Evolutionary conservation across 148 eudicot species (phyloP), one percentile per base, ranked within the genome.

Genomic region (Amaranthus cruentus): DNA sequence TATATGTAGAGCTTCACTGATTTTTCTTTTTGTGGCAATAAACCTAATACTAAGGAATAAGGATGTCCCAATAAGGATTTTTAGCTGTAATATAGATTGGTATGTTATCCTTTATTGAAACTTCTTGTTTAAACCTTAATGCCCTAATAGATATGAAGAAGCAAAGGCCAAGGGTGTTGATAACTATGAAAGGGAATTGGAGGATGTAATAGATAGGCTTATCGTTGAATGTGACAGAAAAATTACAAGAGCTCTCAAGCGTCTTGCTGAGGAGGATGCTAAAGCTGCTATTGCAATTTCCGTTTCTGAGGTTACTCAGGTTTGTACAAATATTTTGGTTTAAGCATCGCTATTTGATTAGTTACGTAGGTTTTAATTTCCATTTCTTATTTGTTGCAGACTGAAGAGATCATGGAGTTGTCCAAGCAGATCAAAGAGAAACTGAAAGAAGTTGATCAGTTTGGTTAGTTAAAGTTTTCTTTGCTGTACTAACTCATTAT

Each of bases 271-370:
- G 13, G 98, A 95, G 59, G 98, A 91, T 80, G 98, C 98, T 76
- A 95, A 90, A 84, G 98, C 98, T 38, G 98, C 98, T 69, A 91
- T 90, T 75, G 98, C 97, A 9, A 91, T 95, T 42, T 91, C 96
- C 4, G 98, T 95, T 59, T 82, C 93, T 21, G 97, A 91, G 77
- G 98, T 94, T 71, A 91, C 98, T 11, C 91, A 83, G 91, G 98
- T 94, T 79, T 47, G 57, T 47, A 59, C 12, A 4, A 10, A 28
- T 67, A 49, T 38, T 38, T 47, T 75, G 7, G 12, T 50, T 66
- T 56, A 47, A 63, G 43, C 70, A 10, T 18, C 2, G 15, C n/a
- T n/a, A 10, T 60, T 47, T 12, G 42, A 14, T 47, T 11, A 49
- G 66, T 51, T 51, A 3, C 43, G 4, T 66, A 15, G 47, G 21